phyloP scores from a whole-genome alignment of 805 yeast genomes.

The Metschnikowia orientalis region DNA sequence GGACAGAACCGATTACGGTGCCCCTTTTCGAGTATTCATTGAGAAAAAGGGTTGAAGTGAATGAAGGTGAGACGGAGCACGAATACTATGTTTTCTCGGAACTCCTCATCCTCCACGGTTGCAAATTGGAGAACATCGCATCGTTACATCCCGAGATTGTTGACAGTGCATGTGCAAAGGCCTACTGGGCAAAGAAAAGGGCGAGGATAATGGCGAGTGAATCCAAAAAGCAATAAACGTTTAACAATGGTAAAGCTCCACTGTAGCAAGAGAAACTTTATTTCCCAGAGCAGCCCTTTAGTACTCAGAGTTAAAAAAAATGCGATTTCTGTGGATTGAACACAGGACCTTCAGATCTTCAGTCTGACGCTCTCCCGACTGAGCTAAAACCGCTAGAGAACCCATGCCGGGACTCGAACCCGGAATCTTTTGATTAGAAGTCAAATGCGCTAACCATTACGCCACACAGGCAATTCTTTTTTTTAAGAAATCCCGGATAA shows the following conservation, averaged over 20 bases:
- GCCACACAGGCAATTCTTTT: slow-evolving; percentile 17
- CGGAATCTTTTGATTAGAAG: slow-evolving; percentile 23
- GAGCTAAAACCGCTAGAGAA: slow-evolving; percentile 25
- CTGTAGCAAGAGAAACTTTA: too few species aligned
- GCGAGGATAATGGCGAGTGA: slow-evolving; percentile 10
- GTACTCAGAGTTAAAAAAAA: too few species aligned
- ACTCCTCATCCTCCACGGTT: slow-evolving; percentile 53
- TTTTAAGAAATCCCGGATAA: neutral
- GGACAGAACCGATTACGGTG: slow-evolving; percentile 20
- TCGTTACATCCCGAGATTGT: slow-evolving; percentile 30
- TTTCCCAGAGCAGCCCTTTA: too few species aligned
- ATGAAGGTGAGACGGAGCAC: slow-evolving; percentile 8
- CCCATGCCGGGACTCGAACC: slow-evolving; percentile 24
- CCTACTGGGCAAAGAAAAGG: slow-evolving; percentile 48
- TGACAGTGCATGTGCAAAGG: slow-evolving; percentile 43
- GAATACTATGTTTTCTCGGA: slow-evolving; percentile 49
- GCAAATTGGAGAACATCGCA: slow-evolving; percentile 35
- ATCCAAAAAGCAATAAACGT: neutral
- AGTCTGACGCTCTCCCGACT: slow-evolving; percentile 26
- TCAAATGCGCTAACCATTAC: slow-evolving; percentile 22
- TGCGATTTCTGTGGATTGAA: slow-evolving; percentile 25
- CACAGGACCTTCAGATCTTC: slow-evolving; percentile 25
- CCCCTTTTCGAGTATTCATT: slow-evolving; percentile 48
- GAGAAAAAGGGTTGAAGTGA: slow-evolving; percentile 33
- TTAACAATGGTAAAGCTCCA: too few species aligned